Evolutionary conservation across 116 monocot species (phyloP), one percentile per base, ranked within the genome.

Genomic region (Trichopus zeylanicus): DNA sequence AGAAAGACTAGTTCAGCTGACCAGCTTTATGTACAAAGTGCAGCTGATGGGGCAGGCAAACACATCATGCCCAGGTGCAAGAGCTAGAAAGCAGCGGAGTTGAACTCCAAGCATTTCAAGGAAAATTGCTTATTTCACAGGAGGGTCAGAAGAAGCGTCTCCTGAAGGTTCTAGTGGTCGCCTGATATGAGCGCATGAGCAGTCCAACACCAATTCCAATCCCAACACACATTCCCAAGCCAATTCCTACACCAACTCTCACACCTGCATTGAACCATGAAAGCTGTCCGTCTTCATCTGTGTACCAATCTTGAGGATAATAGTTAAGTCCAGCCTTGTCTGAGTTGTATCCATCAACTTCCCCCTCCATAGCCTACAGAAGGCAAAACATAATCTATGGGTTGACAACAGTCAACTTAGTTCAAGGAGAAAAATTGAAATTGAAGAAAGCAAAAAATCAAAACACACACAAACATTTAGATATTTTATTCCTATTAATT

Each of bases 221-320:
- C n/a, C 79, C 75, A 1, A 84, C 68, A 38, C 75, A 79, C 64
- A 75, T 73, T n/a, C 79, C 84, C 21, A 79, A 32, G 30, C 79
- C 72, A 29, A 79, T 75, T 15, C 79, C 79, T 0, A 82, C 78
- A 19, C 82, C 82, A 13, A 78, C 83, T 52, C 78, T 62, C 6
- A 79, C 84, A n/a, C 84, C 79, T 6, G 73, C 75, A 53, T 78
- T 75, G 54, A 82, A 78, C 79, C 75, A 78, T 31, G 83, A 64
- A 9, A 79, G 63, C 34, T 80, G 76, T 20, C 77, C 81, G 42
- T 86, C 81, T 59, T 78, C 78, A 33, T 83, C 83, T 8, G 64
- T 24, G 48, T 72, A 84, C 69, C 69, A 79, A 16, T 72, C 82
- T 64, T 82, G 82, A 0, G 70, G 65, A 68, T 82, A 57, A 48